Percentiles rank a stretch among this genome's conserved stretches.
phyloP scores from a whole-genome alignment of 768 basidiomycete genomes.

The Exsudoporus frostii region DNA sequence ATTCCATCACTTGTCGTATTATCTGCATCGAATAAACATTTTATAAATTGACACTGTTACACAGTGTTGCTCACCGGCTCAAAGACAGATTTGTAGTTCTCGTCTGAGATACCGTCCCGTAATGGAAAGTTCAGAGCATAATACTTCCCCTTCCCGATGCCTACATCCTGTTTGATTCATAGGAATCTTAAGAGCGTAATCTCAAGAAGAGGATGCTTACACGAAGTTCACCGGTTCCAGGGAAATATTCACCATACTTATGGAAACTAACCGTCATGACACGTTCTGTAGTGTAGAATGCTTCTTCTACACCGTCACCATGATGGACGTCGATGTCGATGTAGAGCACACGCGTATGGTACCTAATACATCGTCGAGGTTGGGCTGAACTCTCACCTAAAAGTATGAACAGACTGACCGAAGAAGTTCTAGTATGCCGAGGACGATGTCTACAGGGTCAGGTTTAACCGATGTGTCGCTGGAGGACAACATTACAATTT shows the following conservation, averaged over 20 bases:
- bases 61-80: slow-evolving; percentile 67
- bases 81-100: slow-evolving; percentile 92
- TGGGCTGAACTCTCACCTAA: neutral
- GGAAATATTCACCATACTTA: slow-evolving; percentile 99
- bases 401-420: slow-evolving; percentile 44
- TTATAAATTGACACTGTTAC: neutral
- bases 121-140: slow-evolving; percentile 95
- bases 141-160: slow-evolving; percentile 90
- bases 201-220: slow-evolving; percentile 40
- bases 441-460: slow-evolving; percentile 77
- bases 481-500: neutral
- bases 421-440: slow-evolving; percentile 92
- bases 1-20: slow-evolving; percentile 90
- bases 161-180: slow-evolving; percentile 63
- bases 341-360: slow-evolving; percentile 92
- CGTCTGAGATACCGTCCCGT: slow-evolving; percentile 92
- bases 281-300: slow-evolving; percentile 97
- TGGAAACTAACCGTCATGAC: slow-evolving; percentile 99
- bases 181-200: slow-evolving; percentile 2
- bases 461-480: neutral
- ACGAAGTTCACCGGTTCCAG: slow-evolving; percentile 95
- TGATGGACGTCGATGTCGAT: slow-evolving; percentile 99
- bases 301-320: slow-evolving; percentile 98
- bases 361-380: slow-evolving; percentile 42
- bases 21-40: slow-evolving; percentile 50